Evolutionary conservation across 2,329 filamentous ascomycete genomes (phyloP), one percentile per base, ranked within the genome.

Genomic region (Waltergamsia citrina): DNA sequence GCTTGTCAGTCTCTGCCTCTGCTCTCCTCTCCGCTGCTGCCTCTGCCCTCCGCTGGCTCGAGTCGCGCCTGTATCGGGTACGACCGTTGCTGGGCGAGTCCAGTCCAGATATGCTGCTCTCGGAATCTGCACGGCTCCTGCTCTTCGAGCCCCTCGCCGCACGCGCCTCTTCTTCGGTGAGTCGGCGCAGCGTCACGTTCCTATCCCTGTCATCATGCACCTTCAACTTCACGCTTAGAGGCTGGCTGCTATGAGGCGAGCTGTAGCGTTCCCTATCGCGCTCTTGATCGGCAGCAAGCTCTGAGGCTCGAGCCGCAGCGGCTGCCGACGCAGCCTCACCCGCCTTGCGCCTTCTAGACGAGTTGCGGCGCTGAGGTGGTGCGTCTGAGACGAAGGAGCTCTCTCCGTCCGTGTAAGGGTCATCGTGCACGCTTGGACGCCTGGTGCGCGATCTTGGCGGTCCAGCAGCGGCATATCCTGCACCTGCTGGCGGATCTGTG

Each of bases 81-180:
- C 52, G 54, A 10, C 54, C 48, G 12, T 62, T 52, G 11, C 56
- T 62, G 2, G 66, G 65, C 5, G 66, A 65, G 18, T 77, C 74
- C n/a, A 63, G 59, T 5, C 64, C 74, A 4, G 72, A 77, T 3
- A 75, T 42, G 45, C 69, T 78, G 48, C 69, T 75, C 21, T 65
- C 53, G 8, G 72, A 74, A 38, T 69, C 67, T 28, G 56, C 61
- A 33, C 71, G 58, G 29, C 53, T 51, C 33, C 71, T 57, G 28
- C 52, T 50, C 24, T 59, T 50, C 8, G 56, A 52, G 29, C 61
- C 60, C 10, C 59, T 51, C 4, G 52, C 57, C 4, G 69, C 60
- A 22, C 62, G 59, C 3, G 69, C 63, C 49, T 81, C 76, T 40
- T 75, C 69, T 18, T 78, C 74, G 0, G 76, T 78, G 17, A 80